Base-by-base conservation (phyloP, 371 early-diverging fungal genomes). In the Mucor lusitanicus region DNA sequence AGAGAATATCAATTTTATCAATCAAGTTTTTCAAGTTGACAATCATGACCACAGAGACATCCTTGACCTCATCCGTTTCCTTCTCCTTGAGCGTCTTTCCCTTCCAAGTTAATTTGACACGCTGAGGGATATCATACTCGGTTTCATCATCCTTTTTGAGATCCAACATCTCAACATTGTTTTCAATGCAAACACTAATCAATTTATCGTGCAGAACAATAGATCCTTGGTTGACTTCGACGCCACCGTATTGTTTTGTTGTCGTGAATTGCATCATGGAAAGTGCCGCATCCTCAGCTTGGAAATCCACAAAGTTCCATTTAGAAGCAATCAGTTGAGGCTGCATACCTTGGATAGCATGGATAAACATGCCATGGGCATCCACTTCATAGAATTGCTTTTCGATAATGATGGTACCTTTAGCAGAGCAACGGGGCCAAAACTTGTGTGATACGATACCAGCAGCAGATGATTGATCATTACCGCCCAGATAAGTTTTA, bases 301-400 rank as follows among this genome's bases (percentile, higher is more conserved):
- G 88, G 78, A 94, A 88, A 72, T 89, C 75, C 62, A 87, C 83
- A 80, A 91, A 90, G 75, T 92, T 93, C 95, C 96, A 96, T 65
- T 89, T 89, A 54, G 89, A 85, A n/a, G 92, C 94, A 42, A 91
- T 89, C 63, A 90, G 77, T 62, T 96, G 94, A 35, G 97, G 96
- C 61, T 91, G 90, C 86, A 92, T 92, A 63, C 86, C 90, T 76
- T 94, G 87, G 65, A 94, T 78, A 7, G 95, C 96, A 74, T 94
- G 93, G 62, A 93, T 88, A 73, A 91, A 94, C 72, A 92, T 81
- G 32, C 92, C 95, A 33, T 90, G 84, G 28, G 92, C 92, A 39
- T 83, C 83, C 35, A 90, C 74, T 44, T 91, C 88, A 60, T 88
- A 73, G 28, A 83, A 74, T 35, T 84, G 69, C 50, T 92, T 91